phyloP scores from a whole-genome alignment of 1,139 yeast species.

The Hansenula lynferdii region DNA sequence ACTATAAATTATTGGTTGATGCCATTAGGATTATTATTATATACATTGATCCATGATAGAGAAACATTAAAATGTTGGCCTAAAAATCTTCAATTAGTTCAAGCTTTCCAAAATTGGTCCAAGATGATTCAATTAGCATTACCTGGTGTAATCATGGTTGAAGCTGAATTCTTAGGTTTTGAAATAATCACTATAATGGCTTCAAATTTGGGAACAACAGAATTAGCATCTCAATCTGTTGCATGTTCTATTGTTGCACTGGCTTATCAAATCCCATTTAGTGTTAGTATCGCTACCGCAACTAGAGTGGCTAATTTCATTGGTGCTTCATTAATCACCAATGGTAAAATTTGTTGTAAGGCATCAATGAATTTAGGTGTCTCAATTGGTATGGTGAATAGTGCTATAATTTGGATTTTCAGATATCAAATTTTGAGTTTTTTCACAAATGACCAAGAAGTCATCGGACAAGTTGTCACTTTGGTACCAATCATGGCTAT shows the following conservation, averaged over 20 bases:
- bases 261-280: conserved; percentile 36
- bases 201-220: conserved; percentile 34
- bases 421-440: conserved; percentile 54
- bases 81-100: conserved; percentile 15
- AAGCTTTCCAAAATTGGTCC: conserved; percentile 28
- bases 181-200: conserved; percentile 37
- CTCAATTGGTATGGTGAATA: conserved; percentile 42
- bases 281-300: conserved; percentile 35
- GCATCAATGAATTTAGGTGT: conserved; percentile 23
- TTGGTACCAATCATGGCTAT: conserved; percentile 66
- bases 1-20: conserved; percentile 33
- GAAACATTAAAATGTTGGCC: conserved; percentile 30
- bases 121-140: conserved; percentile 33
- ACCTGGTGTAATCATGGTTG: conserved; percentile 39
- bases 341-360: conserved; percentile 16
- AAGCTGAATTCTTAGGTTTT: conserved; percentile 38
- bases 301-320: conserved; percentile 37
- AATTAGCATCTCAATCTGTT: conserved; percentile 39
- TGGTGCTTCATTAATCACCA: conserved; percentile 29
- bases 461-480: conserved; percentile 40
- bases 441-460: conserved; percentile 70
- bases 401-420: conserved; percentile 47
- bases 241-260: conserved; percentile 35
- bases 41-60: conserved; percentile 20
- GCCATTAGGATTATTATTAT: conserved; percentile 26